Percentiles rank a stretch among this genome's conserved stretches.
phyloP scores from a whole-genome alignment of 2,329 filamentous ascomycete genomes.

The Hypoxylon sp. region DNA sequence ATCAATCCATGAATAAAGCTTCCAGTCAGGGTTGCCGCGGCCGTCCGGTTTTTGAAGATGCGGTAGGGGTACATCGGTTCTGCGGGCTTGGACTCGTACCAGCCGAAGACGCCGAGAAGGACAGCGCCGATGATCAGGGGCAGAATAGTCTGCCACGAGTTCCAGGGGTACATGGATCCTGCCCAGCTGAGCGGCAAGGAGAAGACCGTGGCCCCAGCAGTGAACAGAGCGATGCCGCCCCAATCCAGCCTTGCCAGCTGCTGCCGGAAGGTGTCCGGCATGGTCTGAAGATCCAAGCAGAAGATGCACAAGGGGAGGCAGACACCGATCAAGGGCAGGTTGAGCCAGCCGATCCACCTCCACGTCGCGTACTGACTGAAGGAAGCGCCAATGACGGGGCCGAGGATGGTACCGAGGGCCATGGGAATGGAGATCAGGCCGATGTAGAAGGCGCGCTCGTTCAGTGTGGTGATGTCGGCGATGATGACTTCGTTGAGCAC shows the following conservation, averaged over 20 bases:
- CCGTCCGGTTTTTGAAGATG: not conserved
- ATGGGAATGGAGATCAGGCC: slow-evolving; percentile 37
- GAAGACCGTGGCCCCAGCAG: not conserved
- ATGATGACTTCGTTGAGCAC: slow-evolving; percentile 43
- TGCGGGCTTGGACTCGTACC: not conserved
- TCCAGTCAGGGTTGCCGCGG: not conserved
- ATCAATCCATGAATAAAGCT: not conserved
- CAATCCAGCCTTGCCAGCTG: not conserved
- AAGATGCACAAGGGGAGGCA: not conserved
- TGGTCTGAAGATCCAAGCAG: not conserved
- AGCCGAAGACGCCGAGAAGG: not conserved
- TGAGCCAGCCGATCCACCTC: slow-evolving; percentile 44
- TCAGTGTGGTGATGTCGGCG: slow-evolving; percentile 45
- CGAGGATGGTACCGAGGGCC: slow-evolving; percentile 38
- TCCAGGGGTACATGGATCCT: not conserved
- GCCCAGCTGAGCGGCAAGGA: not conserved
- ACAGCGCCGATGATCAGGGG: not conserved
- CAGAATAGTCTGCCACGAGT: not conserved
- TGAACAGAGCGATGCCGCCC: not conserved
- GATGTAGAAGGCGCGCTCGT: slow-evolving; percentile 41
- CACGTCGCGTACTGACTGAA: slow-evolving; percentile 37
- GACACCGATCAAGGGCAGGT: slow-evolving; percentile 20
- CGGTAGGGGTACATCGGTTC: not conserved
- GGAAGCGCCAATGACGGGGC: slow-evolving; percentile 41
- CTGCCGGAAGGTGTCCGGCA: not conserved